Conservation (phyloP, 371 early-diverging fungal species). For the Rhizopus sp. region DNA sequence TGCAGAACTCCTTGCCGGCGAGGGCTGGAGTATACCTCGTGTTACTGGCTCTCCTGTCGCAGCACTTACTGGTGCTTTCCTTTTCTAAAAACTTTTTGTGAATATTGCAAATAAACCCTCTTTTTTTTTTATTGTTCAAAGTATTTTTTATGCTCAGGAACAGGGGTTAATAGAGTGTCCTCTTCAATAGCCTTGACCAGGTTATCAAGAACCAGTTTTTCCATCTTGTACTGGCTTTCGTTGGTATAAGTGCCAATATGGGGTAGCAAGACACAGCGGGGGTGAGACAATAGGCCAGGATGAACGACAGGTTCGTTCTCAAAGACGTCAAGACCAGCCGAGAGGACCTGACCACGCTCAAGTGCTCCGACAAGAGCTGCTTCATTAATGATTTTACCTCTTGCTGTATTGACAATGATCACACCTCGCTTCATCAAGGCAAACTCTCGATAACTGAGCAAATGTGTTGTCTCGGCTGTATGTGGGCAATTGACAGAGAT, state of each 20-base stretch:
- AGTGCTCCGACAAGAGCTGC: conserved; percentile 54
- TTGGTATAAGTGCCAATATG: conserved; percentile 51
- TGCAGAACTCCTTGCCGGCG: conserved; percentile 64
- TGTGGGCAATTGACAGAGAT: conserved; percentile 62
- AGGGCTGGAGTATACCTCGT: conserved; percentile 70
- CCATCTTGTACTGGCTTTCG: conserved; percentile 48
- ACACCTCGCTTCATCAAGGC: conserved; percentile 55
- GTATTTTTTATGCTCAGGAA: conserved; percentile 43
- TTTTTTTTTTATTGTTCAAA: conserved; percentile 22
- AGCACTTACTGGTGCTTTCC: conserved; percentile 76
- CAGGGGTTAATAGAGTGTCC: conserved; percentile 37
- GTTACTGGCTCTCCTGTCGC: conserved; percentile 81
- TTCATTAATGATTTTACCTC: conserved; percentile 62
- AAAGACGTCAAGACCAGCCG: conserved; percentile 66
- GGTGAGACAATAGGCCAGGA: conserved; percentile 44
- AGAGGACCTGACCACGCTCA: conserved; percentile 54
- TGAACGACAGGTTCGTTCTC: conserved; percentile 51
- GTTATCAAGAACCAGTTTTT: conserved; percentile 41
- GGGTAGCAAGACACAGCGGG: conserved; percentile 42
- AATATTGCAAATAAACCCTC: not conserved
- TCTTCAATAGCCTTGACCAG: conserved; percentile 32
- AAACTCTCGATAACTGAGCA: conserved; percentile 50
- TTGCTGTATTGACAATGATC: conserved; percentile 62
- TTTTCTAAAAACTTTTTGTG: conserved; percentile 7
- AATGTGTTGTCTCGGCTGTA: conserved; percentile 48